phyloP scores from a whole-genome alignment of 2,329 filamentous ascomycete species.

The Pestalotiopsis sp. region DNA sequence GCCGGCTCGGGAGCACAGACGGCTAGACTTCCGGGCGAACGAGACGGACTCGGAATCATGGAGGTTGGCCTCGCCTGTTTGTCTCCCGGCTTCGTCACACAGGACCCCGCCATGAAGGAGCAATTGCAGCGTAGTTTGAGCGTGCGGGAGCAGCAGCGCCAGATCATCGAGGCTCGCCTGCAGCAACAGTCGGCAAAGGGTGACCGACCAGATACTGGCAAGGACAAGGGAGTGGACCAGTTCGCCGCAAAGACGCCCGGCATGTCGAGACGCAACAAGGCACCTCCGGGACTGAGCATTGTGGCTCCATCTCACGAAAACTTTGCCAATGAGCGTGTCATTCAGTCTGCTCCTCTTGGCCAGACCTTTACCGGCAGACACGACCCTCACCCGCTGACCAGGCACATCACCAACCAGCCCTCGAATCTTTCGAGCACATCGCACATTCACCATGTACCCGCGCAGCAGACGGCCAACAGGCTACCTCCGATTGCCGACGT shows the following conservation, averaged over 20 bases:
- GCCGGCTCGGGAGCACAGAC: slow-evolving; percentile 56
- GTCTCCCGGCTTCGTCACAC: slow-evolving; percentile 92
- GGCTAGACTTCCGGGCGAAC: slow-evolving; percentile 75
- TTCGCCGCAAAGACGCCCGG: slow-evolving; percentile 72
- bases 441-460: slow-evolving; percentile 88
- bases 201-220: slow-evolving; percentile 61
- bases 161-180: slow-evolving; percentile 88
- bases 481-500: slow-evolving; percentile 94
- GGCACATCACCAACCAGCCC: slow-evolving; percentile 79
- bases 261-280: slow-evolving; percentile 72
- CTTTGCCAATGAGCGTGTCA: slow-evolving; percentile 91
- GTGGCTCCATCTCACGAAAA: slow-evolving; percentile 91
- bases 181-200: slow-evolving; percentile 86
- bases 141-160: slow-evolving; percentile 89
- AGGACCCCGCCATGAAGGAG: slow-evolving; percentile 95
- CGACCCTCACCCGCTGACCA: slow-evolving; percentile 73
- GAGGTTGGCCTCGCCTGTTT: slow-evolving; percentile 93
- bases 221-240: slow-evolving; percentile 50
- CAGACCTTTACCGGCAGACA: slow-evolving; percentile 94
- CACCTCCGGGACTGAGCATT: slow-evolving; percentile 88
- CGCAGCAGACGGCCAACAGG: slow-evolving; percentile 86
- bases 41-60: slow-evolving; percentile 81
- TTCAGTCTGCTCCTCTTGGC: slow-evolving; percentile 92
- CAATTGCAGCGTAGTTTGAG: slow-evolving; percentile 92
- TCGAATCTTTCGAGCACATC: slow-evolving; percentile 82